Evolutionary conservation across 306 rosid genomes (phyloP).

Genomic region (Ormosia emarginata): DNA sequence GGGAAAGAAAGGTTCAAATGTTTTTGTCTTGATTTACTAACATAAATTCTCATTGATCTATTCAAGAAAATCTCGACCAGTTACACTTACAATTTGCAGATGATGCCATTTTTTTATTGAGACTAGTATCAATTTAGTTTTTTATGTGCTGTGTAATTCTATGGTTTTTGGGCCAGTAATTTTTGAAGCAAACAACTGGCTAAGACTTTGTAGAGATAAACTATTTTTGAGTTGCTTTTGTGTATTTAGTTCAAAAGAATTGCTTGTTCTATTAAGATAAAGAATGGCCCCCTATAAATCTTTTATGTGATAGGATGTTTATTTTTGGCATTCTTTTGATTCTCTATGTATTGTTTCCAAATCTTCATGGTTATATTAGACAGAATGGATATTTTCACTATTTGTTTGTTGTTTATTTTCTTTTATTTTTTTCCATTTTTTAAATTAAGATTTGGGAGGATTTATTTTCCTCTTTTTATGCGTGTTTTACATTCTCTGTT

Average conservation of each 20-base stretch:
- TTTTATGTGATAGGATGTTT: neutral
- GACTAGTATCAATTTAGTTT: neutral
- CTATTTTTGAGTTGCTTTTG: neutral
- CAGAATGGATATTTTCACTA: neutral
- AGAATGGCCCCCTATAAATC: neutral
- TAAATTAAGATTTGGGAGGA: neutral
- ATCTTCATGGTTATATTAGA: neutral
- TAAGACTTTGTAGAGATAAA: neutral
- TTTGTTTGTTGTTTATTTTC: neutral
- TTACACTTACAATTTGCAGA: neutral
- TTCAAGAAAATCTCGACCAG: neutral
- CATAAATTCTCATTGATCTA: conserved; percentile 2
- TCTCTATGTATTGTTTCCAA: neutral
- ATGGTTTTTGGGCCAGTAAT: neutral
- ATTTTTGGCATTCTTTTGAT: neutral
- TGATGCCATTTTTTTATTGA: neutral
- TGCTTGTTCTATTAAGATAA: neutral
- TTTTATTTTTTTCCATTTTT: neutral
- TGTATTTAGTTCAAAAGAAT: neutral
- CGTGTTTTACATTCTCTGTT: conserved; percentile 2
- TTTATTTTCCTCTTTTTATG: neutral
- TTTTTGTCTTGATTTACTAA: conserved; percentile 8
- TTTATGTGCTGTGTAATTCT: neutral
- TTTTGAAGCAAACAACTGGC: neutral
- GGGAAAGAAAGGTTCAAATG: conserved; percentile 78